These are phyloP conservation scores for Talaromyces trachyspermus DNA, from an alignment of 495 filamentous ascomycete genomes.

Conservation along the genomic window DNA sequence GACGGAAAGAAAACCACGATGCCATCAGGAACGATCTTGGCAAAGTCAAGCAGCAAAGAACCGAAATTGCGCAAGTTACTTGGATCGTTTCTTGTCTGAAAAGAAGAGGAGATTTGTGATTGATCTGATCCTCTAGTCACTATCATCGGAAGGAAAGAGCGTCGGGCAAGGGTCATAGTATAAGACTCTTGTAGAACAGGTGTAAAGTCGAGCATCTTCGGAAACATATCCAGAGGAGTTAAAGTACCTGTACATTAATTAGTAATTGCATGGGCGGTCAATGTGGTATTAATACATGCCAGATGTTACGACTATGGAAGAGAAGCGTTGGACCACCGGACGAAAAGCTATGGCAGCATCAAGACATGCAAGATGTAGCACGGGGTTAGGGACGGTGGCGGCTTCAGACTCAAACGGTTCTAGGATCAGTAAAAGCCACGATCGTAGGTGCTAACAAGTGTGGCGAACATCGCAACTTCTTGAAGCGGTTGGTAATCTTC, in stretches of 20 bases:
- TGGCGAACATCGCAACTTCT: constrained; percentile 98
- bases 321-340: constrained; percentile 94
- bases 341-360: constrained; percentile 98
- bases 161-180: constrained; percentile 90
- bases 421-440: constrained; percentile 94
- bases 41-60: constrained; percentile 83
- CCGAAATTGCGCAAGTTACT: constrained; percentile 94
- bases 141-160: constrained; percentile 95
- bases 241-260: constrained; percentile 48
- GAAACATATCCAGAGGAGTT: constrained; percentile 97
- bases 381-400: constrained; percentile 90
- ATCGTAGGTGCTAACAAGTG: constrained; percentile 93
- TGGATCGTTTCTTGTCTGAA: constrained; percentile 91
- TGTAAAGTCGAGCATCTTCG: constrained; percentile 91
- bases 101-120: constrained; percentile 79
- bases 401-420: constrained; percentile 95
- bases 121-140: constrained; percentile 94
- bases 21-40: constrained; percentile 90
- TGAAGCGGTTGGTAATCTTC: constrained; percentile 96
- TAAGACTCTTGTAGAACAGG: constrained; percentile 95
- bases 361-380: constrained; percentile 92
- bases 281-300: constrained; percentile 32
- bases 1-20: constrained; percentile 98
- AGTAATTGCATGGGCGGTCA: not conserved
- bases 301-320: constrained; percentile 96